Percentiles rank a stretch among this genome's conserved stretches.
phyloP scores from a whole-genome alignment of 352 stramenopile genomes.

The Phytophthora aleatoria region DNA sequence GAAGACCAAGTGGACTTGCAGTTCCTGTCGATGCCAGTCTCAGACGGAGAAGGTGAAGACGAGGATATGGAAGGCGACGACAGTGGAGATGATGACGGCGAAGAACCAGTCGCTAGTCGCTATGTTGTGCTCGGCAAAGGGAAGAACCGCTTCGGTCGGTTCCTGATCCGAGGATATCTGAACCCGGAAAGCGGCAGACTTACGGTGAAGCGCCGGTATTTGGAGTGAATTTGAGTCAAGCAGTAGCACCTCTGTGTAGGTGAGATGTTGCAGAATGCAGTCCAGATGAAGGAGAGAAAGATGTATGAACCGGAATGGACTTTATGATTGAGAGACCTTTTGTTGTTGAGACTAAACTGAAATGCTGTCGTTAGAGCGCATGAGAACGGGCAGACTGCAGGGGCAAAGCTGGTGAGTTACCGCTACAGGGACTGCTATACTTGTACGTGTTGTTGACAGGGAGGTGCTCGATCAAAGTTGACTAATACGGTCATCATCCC shows the following conservation, averaged over 20 bases:
- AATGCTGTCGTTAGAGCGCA: too few species aligned
- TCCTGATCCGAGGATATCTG: constrained; percentile 71
- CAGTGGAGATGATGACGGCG: constrained; percentile 17
- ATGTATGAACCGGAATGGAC: constrained; percentile 9
- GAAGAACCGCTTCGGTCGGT: constrained; percentile 68
- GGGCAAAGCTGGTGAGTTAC: too few species aligned
- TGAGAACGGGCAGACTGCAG: too few species aligned
- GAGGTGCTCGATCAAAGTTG: too few species aligned
- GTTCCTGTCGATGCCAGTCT: constrained; percentile 54
- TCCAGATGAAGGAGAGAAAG: background rate
- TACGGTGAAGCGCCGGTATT: constrained; percentile 60
- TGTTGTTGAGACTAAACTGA: too few species aligned
- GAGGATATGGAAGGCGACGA: constrained; percentile 32
- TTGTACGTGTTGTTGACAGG: too few species aligned
- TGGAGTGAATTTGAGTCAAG: constrained; percentile 37
- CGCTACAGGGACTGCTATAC: too few species aligned
- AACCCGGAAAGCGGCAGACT: constrained; percentile 52
- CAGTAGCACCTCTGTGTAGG: constrained; percentile 1
- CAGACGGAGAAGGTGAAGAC: constrained; percentile 29
- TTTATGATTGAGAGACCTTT: background rate
- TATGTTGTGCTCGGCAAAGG: constrained; percentile 74
- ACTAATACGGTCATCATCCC: too few species aligned
- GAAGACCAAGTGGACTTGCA: constrained; percentile 71
- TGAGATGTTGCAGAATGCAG: background rate
- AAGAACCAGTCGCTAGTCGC: constrained; percentile 32